Evolutionary conservation across 1,139 yeast species (phyloP), one percentile per base, ranked within the genome.

Genomic region (Dujonia santamariae): DNA sequence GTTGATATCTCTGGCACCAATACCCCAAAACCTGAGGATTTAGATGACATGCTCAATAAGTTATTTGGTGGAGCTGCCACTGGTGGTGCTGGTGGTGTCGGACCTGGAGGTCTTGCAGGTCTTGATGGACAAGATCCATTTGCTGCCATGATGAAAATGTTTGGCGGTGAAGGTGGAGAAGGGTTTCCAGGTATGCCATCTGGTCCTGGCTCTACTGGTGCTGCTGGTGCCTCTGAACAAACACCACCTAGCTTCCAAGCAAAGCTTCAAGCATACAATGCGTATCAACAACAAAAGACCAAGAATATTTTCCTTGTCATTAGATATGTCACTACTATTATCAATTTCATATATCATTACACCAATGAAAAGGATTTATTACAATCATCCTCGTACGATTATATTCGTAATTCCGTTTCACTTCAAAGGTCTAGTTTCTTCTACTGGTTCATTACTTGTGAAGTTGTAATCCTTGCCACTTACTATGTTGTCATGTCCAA

Each of bases 271-370:
- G 56, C 48, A 3, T 66, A 63, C 47, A 53, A 56, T 27, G 42
- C 42, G 16, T 67, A 67, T 44, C 57, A 59, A 29, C 69, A 64
- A 28, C 58, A 53, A 37, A 37, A 41, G 30, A 60, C 61, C 62
- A 57, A 56, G 35, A 57, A 53, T 39, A 46, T 56, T 18, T 65
- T 67, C 38, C 51, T 67, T 30, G 37, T 63, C 11, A 42, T 61
- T 16, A 54, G 75, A 34, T 51, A 50, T 32, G 3, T 54, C 1
- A 41, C 54, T 4, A 56, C 59, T 12, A 32, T 59, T 18, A 31
- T 42, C 35, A 66, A 63, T 41, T 69, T 68, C 47, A 35, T 52
- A 32, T 67, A 65, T 47, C 72, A 68, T 44, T 66, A 47, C 41
- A 4, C 5, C 22, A 16, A 14, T 7, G 24, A 25, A 4, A 18